Conservation (phyloP, 495 filamentous ascomycete species). For the Podospora didyma region DNA sequence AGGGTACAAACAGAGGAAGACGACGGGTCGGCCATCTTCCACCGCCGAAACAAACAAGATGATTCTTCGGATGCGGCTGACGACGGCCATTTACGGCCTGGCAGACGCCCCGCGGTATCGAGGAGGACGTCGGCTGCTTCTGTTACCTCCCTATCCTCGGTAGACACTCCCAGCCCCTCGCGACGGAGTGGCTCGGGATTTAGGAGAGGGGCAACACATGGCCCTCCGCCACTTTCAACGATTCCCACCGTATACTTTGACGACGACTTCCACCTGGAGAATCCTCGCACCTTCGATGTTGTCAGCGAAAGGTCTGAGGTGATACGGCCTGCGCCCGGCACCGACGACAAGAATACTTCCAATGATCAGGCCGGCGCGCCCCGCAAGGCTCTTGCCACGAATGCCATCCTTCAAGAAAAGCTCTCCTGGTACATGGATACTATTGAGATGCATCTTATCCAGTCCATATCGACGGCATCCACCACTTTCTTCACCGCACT, state of each 20-base stretch:
- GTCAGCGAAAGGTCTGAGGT: slow-evolving; percentile 96
- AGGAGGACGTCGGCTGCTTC: slow-evolving; percentile 46
- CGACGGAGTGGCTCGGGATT: slow-evolving; percentile 51
- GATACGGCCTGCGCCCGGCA: slow-evolving; percentile 60
- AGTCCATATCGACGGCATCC: slow-evolving; percentile 90
- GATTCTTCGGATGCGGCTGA: slow-evolving; percentile 46
- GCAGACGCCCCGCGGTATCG: slow-evolving; percentile 35
- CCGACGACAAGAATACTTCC: slow-evolving; percentile 49
- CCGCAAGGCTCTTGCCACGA: slow-evolving; percentile 87
- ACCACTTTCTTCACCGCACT: slow-evolving; percentile 95
- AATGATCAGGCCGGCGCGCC: slow-evolving; percentile 64
- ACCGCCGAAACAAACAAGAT: slow-evolving; percentile 45
- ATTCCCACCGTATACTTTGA: slow-evolving; percentile 95
- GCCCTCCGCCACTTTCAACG: slow-evolving; percentile 80
- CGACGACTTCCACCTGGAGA: slow-evolving; percentile 91
- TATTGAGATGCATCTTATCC: slow-evolving; percentile 94
- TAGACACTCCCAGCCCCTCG: slow-evolving; percentile 42
- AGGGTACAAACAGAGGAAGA: slow-evolving; percentile 68
- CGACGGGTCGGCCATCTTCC: slow-evolving; percentile 39
- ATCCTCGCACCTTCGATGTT: slow-evolving; percentile 92
- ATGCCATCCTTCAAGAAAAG: slow-evolving; percentile 98
- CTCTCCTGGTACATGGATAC: slow-evolving; percentile 99
- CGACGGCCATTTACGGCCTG: slow-evolving; percentile 40
- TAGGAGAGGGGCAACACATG: slow-evolving; percentile 51
- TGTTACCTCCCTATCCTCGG: slow-evolving; percentile 43